Evolutionary conservation across 352 stramenopile genomes (phyloP).

Genomic region (Blastocystis sp.): DNA sequence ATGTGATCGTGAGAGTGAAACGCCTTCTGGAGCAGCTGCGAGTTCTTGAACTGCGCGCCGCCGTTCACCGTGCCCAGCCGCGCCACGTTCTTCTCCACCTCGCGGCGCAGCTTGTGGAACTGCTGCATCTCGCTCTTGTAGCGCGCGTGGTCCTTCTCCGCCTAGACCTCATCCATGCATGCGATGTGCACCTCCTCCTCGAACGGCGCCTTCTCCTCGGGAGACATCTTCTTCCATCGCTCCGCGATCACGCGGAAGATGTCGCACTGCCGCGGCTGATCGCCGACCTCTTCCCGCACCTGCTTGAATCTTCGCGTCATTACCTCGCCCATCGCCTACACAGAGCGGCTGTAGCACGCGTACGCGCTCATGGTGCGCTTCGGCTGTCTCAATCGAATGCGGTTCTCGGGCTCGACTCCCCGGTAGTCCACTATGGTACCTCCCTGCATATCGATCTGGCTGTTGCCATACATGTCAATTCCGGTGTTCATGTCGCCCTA

Average conservation of each 20-base stretch:
- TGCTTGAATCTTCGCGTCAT: conserved; percentile 51
- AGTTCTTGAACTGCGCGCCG: conserved; percentile 18
- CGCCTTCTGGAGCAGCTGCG: conserved; percentile 19
- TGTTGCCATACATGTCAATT: conserved; percentile 20
- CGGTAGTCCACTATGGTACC: background rate
- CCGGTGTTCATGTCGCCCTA: conserved; percentile 19
- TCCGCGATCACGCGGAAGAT: conserved; percentile 58
- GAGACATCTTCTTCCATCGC: conserved; percentile 56
- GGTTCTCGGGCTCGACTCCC: background rate
- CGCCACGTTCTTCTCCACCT: conserved; percentile 47
- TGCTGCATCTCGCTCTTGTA: conserved; percentile 54
- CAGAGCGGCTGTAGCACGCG: conserved; percentile 49
- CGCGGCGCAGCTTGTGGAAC: conserved; percentile 35
- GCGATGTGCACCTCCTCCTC: conserved; percentile 15
- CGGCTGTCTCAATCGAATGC: conserved; percentile 38
- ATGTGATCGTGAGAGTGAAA: conserved; percentile 20
- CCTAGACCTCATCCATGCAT: background rate
- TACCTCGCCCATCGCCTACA: background rate
- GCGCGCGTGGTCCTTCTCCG: conserved; percentile 17
- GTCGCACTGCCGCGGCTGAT: conserved; percentile 44
- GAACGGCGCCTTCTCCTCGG: conserved; percentile 58
- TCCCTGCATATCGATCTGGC: conserved; percentile 1
- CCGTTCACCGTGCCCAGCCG: conserved; percentile 6
- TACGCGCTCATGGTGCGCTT: conserved; percentile 68
- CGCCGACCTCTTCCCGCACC: conserved; percentile 50